Conservation (phyloP, 768 basidiomycete species). For the Termitomyces sp. region DNA sequence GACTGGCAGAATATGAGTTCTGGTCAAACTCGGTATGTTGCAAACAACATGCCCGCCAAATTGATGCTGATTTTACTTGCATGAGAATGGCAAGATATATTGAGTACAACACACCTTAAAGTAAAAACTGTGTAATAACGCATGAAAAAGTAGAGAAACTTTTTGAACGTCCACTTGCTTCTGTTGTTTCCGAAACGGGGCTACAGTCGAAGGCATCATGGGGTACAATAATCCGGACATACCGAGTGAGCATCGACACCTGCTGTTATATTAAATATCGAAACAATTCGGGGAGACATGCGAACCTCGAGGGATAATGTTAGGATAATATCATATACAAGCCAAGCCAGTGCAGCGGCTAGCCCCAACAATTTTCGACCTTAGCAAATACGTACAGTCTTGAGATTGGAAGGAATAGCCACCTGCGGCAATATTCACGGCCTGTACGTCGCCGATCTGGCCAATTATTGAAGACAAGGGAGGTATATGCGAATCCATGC, state of each 20-base stretch:
- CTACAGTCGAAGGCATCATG: background rate
- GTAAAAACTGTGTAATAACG: background rate
- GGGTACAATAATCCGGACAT: background rate
- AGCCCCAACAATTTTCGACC: background rate
- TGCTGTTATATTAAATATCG: background rate
- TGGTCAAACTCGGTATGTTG: background rate
- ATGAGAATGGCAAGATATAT: background rate
- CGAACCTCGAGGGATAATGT: background rate
- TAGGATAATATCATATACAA: background rate
- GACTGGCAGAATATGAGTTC: background rate
- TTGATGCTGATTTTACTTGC: background rate
- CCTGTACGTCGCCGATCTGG: background rate
- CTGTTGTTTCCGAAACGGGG: background rate
- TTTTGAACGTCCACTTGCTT: background rate
- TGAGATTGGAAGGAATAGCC: background rate
- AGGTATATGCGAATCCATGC: background rate
- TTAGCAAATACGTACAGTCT: background rate
- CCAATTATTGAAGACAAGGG: background rate
- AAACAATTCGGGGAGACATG: background rate
- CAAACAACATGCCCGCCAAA: background rate
- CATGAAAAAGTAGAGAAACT: background rate
- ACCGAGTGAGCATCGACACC: background rate
- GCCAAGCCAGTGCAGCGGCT: background rate
- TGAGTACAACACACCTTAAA: background rate
- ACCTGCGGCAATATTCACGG: background rate